Evolutionary conservation across 768 basidiomycete genomes (phyloP), one percentile per base, ranked within the genome.

Genomic region (Pleurotus eryngii): DNA sequence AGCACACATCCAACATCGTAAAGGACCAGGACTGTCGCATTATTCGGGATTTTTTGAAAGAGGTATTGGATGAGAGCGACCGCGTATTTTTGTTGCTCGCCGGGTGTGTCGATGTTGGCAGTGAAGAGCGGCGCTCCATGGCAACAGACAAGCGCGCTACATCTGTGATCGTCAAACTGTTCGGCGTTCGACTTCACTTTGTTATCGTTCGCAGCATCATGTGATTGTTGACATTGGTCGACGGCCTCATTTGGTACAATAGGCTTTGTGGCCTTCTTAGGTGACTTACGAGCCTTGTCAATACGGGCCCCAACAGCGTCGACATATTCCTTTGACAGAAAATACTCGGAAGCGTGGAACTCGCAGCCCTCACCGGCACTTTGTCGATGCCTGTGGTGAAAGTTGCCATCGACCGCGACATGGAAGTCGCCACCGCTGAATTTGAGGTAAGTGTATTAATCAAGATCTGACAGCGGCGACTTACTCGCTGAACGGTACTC

Each of bases 1-100:
- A 72, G 49, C 0, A 62, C 57, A 58, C 74, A 76, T 1, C 66
- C 70, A 4, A 74, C 64, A 55, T 74, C 65, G 47, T 69, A 68
- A 5, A 68, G 46, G 1, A 55, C 14, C 3, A 46, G 47, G 12
- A 71, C 61, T 5, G 49, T 63, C 1, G 64, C 63, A 0, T 57
- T 14, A 0, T 26, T 0, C 0, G 71, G 74, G 1, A 75, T 55
- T 5, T 65, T 58, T 2, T 57, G 50, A 57, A 70, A 72, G 2
- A 76, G 53, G 7, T 63, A 49, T 20, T 68, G 46, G 1, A 76
- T 40, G 0, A 76, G 64, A 0, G 66, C 59, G n/a, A 74, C 49
- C 7, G 65, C 59, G 53, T 66, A 68, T 35, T 70, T 64, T 51
- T 73, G 67, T 55, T 71, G 50, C 59, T 71, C 64, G 14, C 73